Percentiles rank a stretch among this genome's conserved stretches.
These are phyloP conservation scores for Willaertia magna DNA, from an alignment of 208 protist genomes.

Conservation along the genomic window DNA sequence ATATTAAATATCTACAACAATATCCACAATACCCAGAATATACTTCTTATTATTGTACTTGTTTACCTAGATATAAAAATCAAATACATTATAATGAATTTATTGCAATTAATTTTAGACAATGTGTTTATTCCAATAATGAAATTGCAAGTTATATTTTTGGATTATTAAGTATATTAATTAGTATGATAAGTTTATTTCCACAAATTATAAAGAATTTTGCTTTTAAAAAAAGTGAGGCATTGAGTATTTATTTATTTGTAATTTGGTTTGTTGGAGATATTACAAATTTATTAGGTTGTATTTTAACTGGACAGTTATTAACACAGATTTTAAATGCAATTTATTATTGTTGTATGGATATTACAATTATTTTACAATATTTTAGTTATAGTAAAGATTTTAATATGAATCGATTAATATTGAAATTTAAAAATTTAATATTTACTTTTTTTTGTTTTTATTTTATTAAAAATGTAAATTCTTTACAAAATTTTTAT, in stretches of 20 bases:
- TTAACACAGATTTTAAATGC: slow-evolving; percentile 11
- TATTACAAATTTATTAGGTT: slow-evolving; percentile 22
- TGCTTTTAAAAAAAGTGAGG: slow-evolving; percentile 17
- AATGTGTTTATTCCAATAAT: slow-evolving; percentile 15
- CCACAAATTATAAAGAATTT: slow-evolving; percentile 24
- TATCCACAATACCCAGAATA: too few relatives aligned
- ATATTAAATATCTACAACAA: too few relatives aligned
- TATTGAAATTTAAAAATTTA: too few relatives aligned
- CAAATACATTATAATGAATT: background rate
- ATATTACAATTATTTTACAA: slow-evolving; percentile 14
- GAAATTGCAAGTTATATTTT: slow-evolving; percentile 6
- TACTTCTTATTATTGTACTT: background rate
- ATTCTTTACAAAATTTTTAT: too few relatives aligned
- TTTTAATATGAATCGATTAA: too few relatives aligned
- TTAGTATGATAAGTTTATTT: background rate
- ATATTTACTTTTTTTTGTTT: too few relatives aligned
- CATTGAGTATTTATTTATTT: slow-evolving; percentile 17
- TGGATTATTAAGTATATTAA: background rate
- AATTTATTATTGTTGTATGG: slow-evolving; percentile 23
- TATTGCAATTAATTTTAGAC: background rate
- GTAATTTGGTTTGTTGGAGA: slow-evolving; percentile 22
- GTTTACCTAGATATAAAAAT: background rate
- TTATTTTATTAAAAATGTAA: too few relatives aligned
- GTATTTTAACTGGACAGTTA: slow-evolving; percentile 18
- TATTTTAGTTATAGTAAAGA: slow-evolving; percentile 13